Evolutionary conservation across 805 yeast genomes (phyloP).

Genomic region (Zygoascus bituminiphila): DNA sequence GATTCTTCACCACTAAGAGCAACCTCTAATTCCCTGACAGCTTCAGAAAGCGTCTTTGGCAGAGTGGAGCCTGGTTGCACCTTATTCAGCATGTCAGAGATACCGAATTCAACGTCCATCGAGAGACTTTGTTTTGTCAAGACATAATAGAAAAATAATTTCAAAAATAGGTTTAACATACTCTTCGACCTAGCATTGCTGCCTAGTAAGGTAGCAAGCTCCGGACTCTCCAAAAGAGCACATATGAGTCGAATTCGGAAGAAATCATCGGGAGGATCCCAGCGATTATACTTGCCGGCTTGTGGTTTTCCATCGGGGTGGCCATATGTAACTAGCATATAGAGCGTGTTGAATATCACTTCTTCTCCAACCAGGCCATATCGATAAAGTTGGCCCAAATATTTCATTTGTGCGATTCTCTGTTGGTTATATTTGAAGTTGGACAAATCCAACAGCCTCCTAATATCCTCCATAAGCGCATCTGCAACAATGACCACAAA

Average conservation of each 20-base stretch:
- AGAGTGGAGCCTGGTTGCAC: conserved; percentile 31
- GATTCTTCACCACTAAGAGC: not conserved
- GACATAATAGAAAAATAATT: conserved; percentile 64
- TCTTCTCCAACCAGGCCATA: conserved; percentile 38
- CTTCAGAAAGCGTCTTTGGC: conserved; percentile 34
- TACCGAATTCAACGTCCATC: conserved; percentile 46
- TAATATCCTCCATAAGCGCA: conserved; percentile 52
- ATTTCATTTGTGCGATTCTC: conserved; percentile 53
- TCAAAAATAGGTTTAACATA: conserved; percentile 35
- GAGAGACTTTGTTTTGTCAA: conserved; percentile 59
- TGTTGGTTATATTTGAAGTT: conserved; percentile 51
- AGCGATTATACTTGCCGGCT: conserved; percentile 31
- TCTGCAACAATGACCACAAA: conserved; percentile 49
- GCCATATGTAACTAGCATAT: conserved; percentile 54
- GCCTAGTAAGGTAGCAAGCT: conserved; percentile 4
- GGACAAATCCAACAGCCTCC: conserved; percentile 56
- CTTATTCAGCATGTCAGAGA: conserved; percentile 37
- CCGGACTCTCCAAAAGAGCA: conserved; percentile 32
- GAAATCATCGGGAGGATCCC: conserved; percentile 62
- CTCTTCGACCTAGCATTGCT: not conserved
- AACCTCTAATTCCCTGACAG: conserved; percentile 30
- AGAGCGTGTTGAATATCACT: conserved; percentile 44
- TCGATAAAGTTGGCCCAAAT: conserved; percentile 51
- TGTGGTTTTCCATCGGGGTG: conserved; percentile 53
- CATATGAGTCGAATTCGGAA: conserved; percentile 58